Evolutionary conservation across 1,284 basidiomycete species (phyloP).

Genomic region (Moniliella sp.): DNA sequence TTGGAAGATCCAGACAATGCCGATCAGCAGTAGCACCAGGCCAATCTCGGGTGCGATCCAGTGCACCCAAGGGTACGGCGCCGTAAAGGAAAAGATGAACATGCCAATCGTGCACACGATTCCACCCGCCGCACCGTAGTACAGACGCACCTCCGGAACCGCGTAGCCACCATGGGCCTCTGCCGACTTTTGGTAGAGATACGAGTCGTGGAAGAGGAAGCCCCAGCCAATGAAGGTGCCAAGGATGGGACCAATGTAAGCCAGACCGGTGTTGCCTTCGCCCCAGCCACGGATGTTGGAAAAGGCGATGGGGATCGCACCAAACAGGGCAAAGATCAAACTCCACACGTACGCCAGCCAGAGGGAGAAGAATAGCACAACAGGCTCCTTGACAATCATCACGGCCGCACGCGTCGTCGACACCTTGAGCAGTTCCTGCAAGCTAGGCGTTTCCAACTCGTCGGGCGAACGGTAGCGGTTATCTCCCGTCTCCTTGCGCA

Average conservation of each 20-base stretch:
- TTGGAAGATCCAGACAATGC: no score
- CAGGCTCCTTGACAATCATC: conserved; percentile 35
- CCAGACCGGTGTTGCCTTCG: conserved; percentile 26
- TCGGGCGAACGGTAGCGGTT: conserved; percentile 27
- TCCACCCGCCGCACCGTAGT: conserved; percentile 13
- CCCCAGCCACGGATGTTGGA: conserved; percentile 29
- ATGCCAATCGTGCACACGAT: conserved; percentile 13
- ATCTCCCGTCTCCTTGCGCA: no score
- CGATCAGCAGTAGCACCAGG: no score
- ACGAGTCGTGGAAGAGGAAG: conserved; percentile 16
- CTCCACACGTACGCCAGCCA: no score
- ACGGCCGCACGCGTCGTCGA: no score
- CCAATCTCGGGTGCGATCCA: no score
- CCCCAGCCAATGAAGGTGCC: conserved; percentile 28
- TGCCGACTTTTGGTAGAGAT: conserved; percentile 13
- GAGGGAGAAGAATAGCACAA: no score
- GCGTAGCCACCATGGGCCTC: conserved; percentile 11
- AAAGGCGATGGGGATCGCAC: conserved; percentile 30
- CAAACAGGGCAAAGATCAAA: conserved; percentile 8
- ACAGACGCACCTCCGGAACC: conserved; percentile 19
- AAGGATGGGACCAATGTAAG: conserved; percentile 27
- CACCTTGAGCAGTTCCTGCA: no score
- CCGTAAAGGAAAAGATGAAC: no score
- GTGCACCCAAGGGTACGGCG: no score
- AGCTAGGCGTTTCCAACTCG: conserved; percentile 28